phyloP scores from a whole-genome alignment of 1,284 basidiomycete genomes.

The Wallemia ichthyophaga region DNA sequence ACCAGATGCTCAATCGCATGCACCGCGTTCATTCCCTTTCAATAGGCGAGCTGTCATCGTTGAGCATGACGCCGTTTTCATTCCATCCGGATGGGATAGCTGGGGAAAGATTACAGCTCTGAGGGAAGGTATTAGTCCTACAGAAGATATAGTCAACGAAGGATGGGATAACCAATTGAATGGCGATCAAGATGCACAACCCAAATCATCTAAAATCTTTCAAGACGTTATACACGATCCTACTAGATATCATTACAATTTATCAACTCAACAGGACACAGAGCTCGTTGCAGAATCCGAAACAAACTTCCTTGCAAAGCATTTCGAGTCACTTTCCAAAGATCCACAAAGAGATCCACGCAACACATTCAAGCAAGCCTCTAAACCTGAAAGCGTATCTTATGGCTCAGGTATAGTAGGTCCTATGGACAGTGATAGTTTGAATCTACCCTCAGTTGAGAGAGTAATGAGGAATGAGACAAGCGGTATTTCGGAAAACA shows the following conservation, averaged over 20 bases:
- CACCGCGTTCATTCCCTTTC: slow-evolving; percentile 34
- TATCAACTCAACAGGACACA: slow-evolving; percentile 8
- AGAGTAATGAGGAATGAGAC: slow-evolving; percentile 62
- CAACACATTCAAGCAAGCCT: slow-evolving; percentile 46
- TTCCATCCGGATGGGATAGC: slow-evolving; percentile 88
- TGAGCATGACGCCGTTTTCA: slow-evolving; percentile 65
- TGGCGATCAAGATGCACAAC: slow-evolving; percentile 5
- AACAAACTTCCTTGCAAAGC: slow-evolving; percentile 54
- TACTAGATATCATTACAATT: slow-evolving; percentile 2
- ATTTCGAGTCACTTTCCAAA: slow-evolving; percentile 64
- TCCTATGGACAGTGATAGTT: slow-evolving; percentile 50
- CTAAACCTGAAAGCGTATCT: slow-evolving; percentile 20
- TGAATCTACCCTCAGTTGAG: slow-evolving; percentile 56
- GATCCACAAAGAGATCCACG: slow-evolving; percentile 63
- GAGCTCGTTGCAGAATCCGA: slow-evolving; percentile 24
- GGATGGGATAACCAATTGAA: slow-evolving; percentile 49
- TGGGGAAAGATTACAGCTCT: slow-evolving; percentile 86
- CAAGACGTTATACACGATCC: slow-evolving; percentile 2
- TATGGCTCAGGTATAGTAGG: slow-evolving; percentile 32
- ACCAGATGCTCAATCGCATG: not conserved
- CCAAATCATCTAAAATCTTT: not conserved
- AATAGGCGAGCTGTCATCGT: slow-evolving; percentile 59
- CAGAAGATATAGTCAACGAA: slow-evolving; percentile 43
- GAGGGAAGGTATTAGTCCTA: slow-evolving; percentile 44
- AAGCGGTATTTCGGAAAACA: slow-evolving; percentile 18